phyloP scores from a whole-genome alignment of 2,329 filamentous ascomycete genomes.

The Pestalotiopsis fici region DNA sequence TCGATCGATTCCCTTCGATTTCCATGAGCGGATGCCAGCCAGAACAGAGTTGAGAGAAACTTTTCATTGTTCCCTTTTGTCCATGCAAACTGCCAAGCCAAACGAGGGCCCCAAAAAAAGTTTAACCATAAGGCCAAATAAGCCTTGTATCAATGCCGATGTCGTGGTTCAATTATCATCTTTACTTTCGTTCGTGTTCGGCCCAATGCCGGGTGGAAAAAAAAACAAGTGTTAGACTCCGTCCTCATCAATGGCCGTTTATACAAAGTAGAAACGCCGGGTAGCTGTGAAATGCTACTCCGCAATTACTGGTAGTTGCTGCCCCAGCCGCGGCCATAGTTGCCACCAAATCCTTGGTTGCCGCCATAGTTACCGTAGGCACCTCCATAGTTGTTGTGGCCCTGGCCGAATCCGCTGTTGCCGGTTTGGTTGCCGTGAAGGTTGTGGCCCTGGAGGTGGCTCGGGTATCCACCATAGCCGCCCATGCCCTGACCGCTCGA shows the following conservation, averaged over 20 bases:
- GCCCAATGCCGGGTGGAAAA: neutral
- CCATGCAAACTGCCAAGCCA: conserved; percentile 5
- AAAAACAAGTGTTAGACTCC: neutral
- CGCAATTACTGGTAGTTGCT: conserved; percentile 51
- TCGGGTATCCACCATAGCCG: conserved; percentile 57
- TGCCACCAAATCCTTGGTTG: conserved; percentile 47
- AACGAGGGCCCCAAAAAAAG: neutral
- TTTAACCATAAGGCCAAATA: neutral
- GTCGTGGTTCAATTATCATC: neutral
- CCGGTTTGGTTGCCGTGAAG: conserved; percentile 51
- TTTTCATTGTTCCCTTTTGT: conserved; percentile 5
- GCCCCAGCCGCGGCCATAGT: conserved; percentile 54
- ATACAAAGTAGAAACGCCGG: conserved; percentile 1
- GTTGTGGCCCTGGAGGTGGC: conserved; percentile 53
- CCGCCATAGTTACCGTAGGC: conserved; percentile 52
- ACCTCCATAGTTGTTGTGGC: conserved; percentile 54
- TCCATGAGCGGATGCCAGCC: conserved; percentile 1
- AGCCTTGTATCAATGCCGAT: conserved; percentile 1
- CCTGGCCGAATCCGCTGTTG: conserved; percentile 53
- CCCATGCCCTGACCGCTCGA: conserved; percentile 55
- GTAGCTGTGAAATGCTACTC: neutral
- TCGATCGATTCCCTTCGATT: neutral
- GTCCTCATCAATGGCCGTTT: neutral
- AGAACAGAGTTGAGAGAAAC: conserved; percentile 6
- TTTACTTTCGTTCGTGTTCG: neutral